Conservation (phyloP, 2,329 filamentous ascomycete genomes). For the Tolypocladium nubicola region DNA sequence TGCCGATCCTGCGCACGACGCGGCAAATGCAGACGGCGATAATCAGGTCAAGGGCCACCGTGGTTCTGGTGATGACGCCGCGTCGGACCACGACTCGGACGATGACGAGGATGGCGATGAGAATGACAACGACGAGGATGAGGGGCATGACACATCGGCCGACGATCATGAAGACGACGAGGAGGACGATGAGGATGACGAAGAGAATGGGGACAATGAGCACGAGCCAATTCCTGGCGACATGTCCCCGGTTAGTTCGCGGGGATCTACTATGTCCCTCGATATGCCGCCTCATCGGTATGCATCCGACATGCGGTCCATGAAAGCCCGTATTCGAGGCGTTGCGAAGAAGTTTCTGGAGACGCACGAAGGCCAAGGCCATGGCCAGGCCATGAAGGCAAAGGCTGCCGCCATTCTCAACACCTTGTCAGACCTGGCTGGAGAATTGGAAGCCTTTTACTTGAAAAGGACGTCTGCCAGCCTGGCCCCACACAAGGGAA, state of each 20-base stretch:
- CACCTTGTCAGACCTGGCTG: slow-evolving; percentile 60
- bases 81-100: slow-evolving; percentile 18
- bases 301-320: slow-evolving; percentile 39
- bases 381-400: slow-evolving; percentile 61
- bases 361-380: slow-evolving; percentile 66
- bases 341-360: slow-evolving; percentile 78
- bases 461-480: slow-evolving; percentile 39
- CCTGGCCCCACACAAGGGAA: slow-evolving; percentile 39
- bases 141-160: slow-evolving; percentile 26
- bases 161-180: slow-evolving; percentile 38
- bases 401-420: slow-evolving; percentile 69
- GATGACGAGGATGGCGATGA: slow-evolving; percentile 13
- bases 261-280: slow-evolving; percentile 54
- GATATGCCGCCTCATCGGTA: slow-evolving; percentile 41
- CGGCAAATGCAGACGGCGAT: slow-evolving; percentile 2
- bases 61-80: slow-evolving; percentile 5
- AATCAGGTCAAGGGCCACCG: slow-evolving; percentile 14
- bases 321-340: slow-evolving; percentile 57
- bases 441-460: slow-evolving; percentile 64
- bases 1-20: slow-evolving; percentile 2
- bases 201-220: slow-evolving; percentile 46
- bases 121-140: slow-evolving; percentile 12
- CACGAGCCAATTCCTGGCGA: slow-evolving; percentile 41
- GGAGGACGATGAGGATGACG: slow-evolving; percentile 33
- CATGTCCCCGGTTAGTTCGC: slow-evolving; percentile 55